Evolutionary conservation across 75 land plant species (phyloP).

Genomic region (Pinus taeda): DNA sequence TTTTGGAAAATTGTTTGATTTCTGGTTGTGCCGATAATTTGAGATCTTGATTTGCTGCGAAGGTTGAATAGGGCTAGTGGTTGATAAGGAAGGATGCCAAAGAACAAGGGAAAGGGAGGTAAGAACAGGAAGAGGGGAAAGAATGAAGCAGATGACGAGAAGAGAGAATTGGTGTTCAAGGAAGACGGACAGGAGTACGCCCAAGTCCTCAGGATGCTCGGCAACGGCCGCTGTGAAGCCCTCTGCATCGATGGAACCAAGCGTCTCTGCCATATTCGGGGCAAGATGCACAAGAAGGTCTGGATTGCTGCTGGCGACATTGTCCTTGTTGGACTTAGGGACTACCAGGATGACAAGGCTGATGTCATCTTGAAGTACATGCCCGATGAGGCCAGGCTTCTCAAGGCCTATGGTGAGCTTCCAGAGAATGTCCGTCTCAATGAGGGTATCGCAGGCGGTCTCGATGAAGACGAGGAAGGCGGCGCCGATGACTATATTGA

Average conservation of each 20-base stretch:
- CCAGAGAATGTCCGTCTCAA: constrained; percentile 75
- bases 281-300: constrained; percentile 91
- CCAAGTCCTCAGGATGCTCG: constrained; percentile 79
- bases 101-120: constrained; percentile 92
- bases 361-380: constrained; percentile 84
- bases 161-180: constrained; percentile 88
- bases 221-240: constrained; percentile 86
- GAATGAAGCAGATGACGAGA: constrained; percentile 93
- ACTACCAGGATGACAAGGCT: constrained; percentile 79
- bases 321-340: constrained; percentile 60
- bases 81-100: constrained; percentile 48
- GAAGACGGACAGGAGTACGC: constrained; percentile 84
- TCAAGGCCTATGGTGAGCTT: constrained; percentile 87
- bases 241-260: constrained; percentile 79
- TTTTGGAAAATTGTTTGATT: background rate
- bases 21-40: background rate
- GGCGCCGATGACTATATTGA: constrained; percentile 65
- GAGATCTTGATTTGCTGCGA: background rate
- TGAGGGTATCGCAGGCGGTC: constrained; percentile 66
- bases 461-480: constrained; percentile 76
- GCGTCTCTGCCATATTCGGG: constrained; percentile 82
- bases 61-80: background rate
- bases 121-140: constrained; percentile 88
- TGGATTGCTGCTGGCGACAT: constrained; percentile 66
- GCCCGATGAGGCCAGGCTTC: constrained; percentile 82